Percentiles rank a stretch among this genome's conserved stretches.
Evolutionary conservation across 306 rosid genomes (phyloP).

Genomic region (Trifolium dubium): DNA sequence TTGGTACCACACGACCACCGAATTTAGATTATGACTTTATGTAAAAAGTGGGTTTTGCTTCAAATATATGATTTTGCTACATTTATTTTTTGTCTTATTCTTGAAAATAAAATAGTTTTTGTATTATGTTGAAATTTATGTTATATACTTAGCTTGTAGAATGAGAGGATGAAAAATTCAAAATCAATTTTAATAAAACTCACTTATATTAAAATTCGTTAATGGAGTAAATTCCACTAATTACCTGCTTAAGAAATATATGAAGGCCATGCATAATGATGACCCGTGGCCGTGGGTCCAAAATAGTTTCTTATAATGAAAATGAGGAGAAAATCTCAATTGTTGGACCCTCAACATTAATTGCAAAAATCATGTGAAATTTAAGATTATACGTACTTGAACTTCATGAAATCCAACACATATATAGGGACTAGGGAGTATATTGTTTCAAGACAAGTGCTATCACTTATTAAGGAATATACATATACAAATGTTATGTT

Average conservation of each 20-base stretch:
- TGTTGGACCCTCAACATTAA: slow-evolving; percentile 7
- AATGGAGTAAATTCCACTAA: no score
- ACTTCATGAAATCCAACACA: no score
- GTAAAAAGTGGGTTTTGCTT: not conserved
- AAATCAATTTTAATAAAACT: not conserved
- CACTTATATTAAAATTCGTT: no score
- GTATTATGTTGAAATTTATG: not conserved
- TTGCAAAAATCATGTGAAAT: slow-evolving; percentile 19
- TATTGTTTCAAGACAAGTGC: no score
- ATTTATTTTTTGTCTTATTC: not conserved
- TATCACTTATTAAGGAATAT: no score
- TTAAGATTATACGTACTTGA: not conserved
- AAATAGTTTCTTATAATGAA: slow-evolving; percentile 15
- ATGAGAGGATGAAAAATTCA: not conserved
- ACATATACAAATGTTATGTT: no score
- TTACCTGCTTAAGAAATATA: no score
- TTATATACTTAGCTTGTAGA: not conserved
- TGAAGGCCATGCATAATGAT: not conserved
- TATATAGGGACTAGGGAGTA: no score
- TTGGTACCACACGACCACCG: not conserved
- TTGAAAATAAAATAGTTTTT: not conserved
- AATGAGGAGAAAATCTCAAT: not conserved
- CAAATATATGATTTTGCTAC: not conserved
- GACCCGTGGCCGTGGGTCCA: slow-evolving; percentile 23
- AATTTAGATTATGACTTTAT: not conserved